Base-by-base conservation (phyloP, 331 rosid species). In the Cydonia oblonga region DNA sequence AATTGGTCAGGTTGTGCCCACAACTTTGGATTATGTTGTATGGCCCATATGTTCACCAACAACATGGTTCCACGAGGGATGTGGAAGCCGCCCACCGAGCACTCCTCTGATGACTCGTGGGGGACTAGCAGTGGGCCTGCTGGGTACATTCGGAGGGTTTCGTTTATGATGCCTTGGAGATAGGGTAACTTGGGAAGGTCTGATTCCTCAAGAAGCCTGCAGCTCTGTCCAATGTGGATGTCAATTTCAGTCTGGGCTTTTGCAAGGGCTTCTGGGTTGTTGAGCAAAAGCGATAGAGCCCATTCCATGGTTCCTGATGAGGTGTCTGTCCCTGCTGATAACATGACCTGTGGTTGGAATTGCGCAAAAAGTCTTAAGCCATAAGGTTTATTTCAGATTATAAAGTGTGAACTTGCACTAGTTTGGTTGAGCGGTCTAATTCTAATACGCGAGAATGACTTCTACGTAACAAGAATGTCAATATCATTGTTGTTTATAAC, bases 241-340 rank as follows among this genome's bases (percentile, higher is more conserved):
- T 81, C 79, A 1, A 81, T 54, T n/a, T 81, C 85, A 0, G 5
- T 14, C 20, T 60, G 38, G 0, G 71, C 81, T 42, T 75, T 71
- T 11, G 33, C 44, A 49, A 81, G 49, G 4, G 64, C 72, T 16
- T 81, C 29, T 3, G 83, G 81, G 32, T 78, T 71, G 73, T 84
- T 84, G 2, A 81, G 68, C 35, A 84, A 26, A 5, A 73, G 68
- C 15, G 83, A 56, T 72, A 75, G 29, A 6, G 72, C 87, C 87
- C 87, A 83, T 64, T 83, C 82, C 75, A 76, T 68, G 9, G 80
- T 83, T 35, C 72, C 77, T 1, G 58, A 5, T 74, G 87, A 64
- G 14, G 84, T 83, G 40, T 79, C 82, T 11, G 81, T 79, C 44
- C 78, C 87, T 5, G 79, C 87, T 0, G 54, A 2, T 58, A 79